Conservation (phyloP, 2,329 filamentous ascomycete genomes). For the Trichoderma polysporum region DNA sequence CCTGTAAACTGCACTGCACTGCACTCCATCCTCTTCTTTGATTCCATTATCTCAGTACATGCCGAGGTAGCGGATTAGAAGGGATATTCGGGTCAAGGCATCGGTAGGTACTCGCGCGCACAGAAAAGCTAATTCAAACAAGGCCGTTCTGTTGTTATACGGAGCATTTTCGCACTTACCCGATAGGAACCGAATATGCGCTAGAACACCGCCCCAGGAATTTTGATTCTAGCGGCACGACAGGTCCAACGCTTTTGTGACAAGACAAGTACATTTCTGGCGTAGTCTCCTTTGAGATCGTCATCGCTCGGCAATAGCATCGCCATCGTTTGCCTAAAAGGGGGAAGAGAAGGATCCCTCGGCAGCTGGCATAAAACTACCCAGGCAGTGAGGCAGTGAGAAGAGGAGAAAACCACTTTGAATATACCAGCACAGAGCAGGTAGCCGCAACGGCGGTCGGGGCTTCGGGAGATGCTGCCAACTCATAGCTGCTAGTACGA, state of each 20-base stretch:
- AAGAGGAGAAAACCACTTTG: too few relatives aligned
- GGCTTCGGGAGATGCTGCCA: not conserved
- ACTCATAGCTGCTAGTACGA: conserved; percentile 1
- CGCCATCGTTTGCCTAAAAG: not conserved
- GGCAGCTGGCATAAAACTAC: not conserved
- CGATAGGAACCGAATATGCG: not conserved
- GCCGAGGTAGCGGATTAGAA: not conserved
- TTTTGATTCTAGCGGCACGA: not conserved
- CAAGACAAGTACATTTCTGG: not conserved
- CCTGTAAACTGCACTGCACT: not conserved
- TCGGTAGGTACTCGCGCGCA: not conserved
- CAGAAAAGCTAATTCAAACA: not conserved
- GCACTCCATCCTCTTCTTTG: not conserved
- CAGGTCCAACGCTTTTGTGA: not conserved
- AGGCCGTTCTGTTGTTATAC: not conserved
- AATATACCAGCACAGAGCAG: not conserved
- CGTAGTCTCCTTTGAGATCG: not conserved
- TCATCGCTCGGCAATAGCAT: not conserved
- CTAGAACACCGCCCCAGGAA: not conserved
- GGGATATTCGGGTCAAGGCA: not conserved
- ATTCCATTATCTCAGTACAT: not conserved
- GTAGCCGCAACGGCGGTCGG: conserved; percentile 8
- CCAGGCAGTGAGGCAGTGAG: not conserved
- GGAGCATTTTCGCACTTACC: not conserved
- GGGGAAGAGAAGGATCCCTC: not conserved